Conservation (phyloP, 345 rosid species). For the Murraya paniculata region DNA sequence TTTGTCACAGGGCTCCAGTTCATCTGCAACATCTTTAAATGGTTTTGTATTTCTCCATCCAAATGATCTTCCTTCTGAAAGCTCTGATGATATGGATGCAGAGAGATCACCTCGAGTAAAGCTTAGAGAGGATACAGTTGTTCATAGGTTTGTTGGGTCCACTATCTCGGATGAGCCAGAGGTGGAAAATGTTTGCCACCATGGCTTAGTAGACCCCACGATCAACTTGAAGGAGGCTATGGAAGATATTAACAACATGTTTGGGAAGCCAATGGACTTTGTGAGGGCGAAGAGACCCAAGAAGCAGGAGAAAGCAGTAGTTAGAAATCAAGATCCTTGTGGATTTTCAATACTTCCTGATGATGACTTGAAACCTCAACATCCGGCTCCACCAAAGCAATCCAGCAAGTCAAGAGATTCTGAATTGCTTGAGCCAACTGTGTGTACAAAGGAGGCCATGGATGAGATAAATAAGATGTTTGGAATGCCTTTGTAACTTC, state of each 20-base stretch:
- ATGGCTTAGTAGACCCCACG: constrained; percentile 97
- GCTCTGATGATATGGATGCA: constrained; percentile 38
- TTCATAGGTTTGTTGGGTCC: constrained; percentile 78
- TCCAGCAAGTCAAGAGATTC: constrained; percentile 32
- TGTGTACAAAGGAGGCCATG: constrained; percentile 80
- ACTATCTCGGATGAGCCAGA: constrained; percentile 69
- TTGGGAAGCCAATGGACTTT: constrained; percentile 92
- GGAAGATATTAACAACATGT: constrained; percentile 93
- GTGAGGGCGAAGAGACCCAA: constrained; percentile 65
- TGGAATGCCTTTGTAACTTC: constrained; percentile 71
- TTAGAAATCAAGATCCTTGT: constrained; percentile 31
- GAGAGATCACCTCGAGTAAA: constrained; percentile 41
- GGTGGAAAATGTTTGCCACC: constrained; percentile 94
- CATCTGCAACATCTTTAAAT: constrained; percentile 24
- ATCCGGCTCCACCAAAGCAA: constrained; percentile 25
- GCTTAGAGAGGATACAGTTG: constrained; percentile 85
- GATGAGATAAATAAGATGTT: constrained; percentile 87
- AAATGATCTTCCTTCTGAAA: constrained; percentile 54
- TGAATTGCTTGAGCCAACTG: constrained; percentile 76
- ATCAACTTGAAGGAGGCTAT: constrained; percentile 93
- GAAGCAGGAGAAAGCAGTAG: constrained; percentile 46
- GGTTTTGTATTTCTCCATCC: constrained; percentile 64
- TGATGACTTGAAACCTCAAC: constrained; percentile 50
- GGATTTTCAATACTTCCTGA: constrained; percentile 81
- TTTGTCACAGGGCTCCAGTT: constrained; percentile 11